Base-by-base conservation (phyloP, 2,329 filamentous ascomycete genomes). In the Coleophoma cylindrospora region DNA sequence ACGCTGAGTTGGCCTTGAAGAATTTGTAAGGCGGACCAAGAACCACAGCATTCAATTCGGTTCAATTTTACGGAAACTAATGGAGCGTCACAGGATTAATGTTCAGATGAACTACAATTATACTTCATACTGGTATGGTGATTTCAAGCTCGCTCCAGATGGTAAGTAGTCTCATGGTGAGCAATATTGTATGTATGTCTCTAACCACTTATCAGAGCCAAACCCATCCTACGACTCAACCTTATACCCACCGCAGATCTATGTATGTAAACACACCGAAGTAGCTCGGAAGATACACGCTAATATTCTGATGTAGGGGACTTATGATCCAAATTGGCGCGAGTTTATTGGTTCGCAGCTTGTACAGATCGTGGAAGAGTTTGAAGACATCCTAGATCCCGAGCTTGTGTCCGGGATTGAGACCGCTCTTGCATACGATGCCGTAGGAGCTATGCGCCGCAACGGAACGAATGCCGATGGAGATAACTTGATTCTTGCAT, bases 261-360 rank as follows among this genome's bases (percentile, higher is more conserved):
- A 69, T 44, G 64, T 66, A 54, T 47, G 60, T 17, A 7, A n/a
- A n/a, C 12, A 27, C 9, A 7, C 4, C 7, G 27, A 8, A 38
- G 49, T 12, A 13, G 19, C 12, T 22, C 33, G 38, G 32, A n/a
- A 44, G 13, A 37, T n/a, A 34, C 13, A 47, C 32, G 19, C 45
- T 15, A 38, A 1, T 5, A 27, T 19, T 10, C 22, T 22, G 41
- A 17, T 15, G 49, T n/a, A 83, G 62, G 69, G 72, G 49, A 73
- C 75, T 0, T 84, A 79, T 74, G 81, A 84, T 53, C 80, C 80
- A 1, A 84, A 84, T 53, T 84, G 80, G 81, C 70, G 81, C 41
- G 80, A 80, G 3, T 84, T 85, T 51, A 70, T 84, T 38, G 79
- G 80, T 17, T 80, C 77, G 0, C 74, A 77, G 0, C 70, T 84